Conservation (phyloP, 148 eudicot species). For the Hydrangea macrophylla region DNA sequence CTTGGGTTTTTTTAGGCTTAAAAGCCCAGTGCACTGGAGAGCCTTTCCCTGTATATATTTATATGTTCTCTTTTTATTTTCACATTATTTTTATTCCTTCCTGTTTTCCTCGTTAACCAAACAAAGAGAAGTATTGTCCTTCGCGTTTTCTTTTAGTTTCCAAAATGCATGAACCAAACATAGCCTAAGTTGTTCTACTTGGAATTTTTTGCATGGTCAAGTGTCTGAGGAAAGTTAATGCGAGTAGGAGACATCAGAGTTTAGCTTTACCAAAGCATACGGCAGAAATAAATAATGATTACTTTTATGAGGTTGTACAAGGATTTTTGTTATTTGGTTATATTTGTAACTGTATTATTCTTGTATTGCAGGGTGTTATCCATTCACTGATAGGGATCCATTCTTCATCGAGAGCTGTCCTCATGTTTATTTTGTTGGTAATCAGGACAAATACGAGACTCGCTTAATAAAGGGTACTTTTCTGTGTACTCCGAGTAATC, state of each 20-base stretch:
- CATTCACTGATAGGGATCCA: conserved; percentile 92
- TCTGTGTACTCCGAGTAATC: background rate
- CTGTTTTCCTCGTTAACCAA: too few species aligned
- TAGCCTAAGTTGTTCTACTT: conserved; percentile 1
- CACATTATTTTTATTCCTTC: too few species aligned
- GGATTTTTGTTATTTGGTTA: background rate
- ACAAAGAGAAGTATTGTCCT: too few species aligned
- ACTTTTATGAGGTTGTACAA: background rate
- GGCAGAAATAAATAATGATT: background rate
- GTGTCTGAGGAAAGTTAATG: background rate
- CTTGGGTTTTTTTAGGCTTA: too few species aligned
- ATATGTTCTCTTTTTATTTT: too few species aligned
- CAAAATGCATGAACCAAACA: too few species aligned
- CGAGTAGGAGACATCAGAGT: background rate
- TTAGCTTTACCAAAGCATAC: background rate
- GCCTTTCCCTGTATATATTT: too few species aligned
- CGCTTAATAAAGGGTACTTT: conserved; percentile 59
- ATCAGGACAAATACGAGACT: conserved; percentile 61
- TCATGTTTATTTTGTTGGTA: conserved; percentile 92
- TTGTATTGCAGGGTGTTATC: conserved; percentile 76
- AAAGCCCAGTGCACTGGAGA: too few species aligned
- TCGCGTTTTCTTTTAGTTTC: too few species aligned
- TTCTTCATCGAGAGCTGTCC: conserved; percentile 88
- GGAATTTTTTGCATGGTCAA: background rate
- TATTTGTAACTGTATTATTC: background rate